Base-by-base conservation (phyloP, 2,329 filamentous ascomycete genomes). In the Colletotrichum endophyticum region DNA sequence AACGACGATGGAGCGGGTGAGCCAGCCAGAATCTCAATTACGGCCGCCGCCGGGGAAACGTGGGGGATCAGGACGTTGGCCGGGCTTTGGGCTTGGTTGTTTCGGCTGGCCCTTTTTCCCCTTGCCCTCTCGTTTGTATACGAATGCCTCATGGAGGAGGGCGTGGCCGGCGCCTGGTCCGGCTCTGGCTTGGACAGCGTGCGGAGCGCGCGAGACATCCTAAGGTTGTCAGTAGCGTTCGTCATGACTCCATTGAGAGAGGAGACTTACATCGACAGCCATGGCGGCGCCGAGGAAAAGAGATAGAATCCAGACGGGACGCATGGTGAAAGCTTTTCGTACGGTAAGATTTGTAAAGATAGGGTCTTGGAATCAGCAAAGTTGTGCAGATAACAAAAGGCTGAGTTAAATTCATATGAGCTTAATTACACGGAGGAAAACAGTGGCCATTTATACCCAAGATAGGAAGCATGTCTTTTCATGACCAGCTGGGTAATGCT, bases 21-120 rank as follows among this genome's bases (percentile, higher is more conserved):
- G 39, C 39, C 9, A 0, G 1, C 9, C 9, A 44, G 19, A 44
- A 12, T 12, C 19, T n/a, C 0, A n/a, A 44, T 11, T n/a, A 0
- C 39, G 39, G 1, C 19, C 19, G 19, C 39, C 19, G 19, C 39
- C 39, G 1, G 39, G 39, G 2, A n/a, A 44, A n/a, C 39, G 39
- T 2, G 19, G 19, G 19, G 39, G 39, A n/a, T 44, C 19, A 12
- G 39, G 39, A 44, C 39, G 39, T n/a, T 44, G 19, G 3, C 39
- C 19, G 1, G 16, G 39, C 5, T 9, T n/a, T 6, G 3, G 16
- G 9, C 39, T 1, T 11, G 19, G 39, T 12, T 11, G 8, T n/a
- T 44, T 44, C 39, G 39, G 19, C 39, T 12, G 19, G 39, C 19
- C 12, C 39, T n/a, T 44, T 12, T 44, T 44, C 9, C 19, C 39